phyloP scores from a whole-genome alignment of 371 early-diverging fungal species.

The Circinella minor region DNA sequence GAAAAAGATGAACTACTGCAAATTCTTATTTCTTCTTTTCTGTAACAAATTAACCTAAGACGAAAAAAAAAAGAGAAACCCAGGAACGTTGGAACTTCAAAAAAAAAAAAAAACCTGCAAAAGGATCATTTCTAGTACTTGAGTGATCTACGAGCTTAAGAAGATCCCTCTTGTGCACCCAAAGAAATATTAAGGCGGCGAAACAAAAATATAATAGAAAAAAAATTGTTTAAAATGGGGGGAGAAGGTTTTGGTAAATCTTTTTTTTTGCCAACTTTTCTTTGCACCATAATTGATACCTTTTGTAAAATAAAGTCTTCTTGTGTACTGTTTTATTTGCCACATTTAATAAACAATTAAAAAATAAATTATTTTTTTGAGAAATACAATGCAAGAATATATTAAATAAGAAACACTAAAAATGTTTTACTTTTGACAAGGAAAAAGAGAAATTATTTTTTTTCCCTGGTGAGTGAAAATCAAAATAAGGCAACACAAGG shows the following conservation, averaged over 20 bases:
- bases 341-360: no score
- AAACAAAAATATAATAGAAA: not conserved
- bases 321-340: no score
- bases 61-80: slow-evolving; percentile 5
- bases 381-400: no score
- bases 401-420: not conserved
- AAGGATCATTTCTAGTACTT: slow-evolving; percentile 2
- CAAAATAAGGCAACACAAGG: not conserved
- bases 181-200: not conserved
- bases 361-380: no score
- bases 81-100: slow-evolving; percentile 4
- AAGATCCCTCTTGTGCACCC: slow-evolving; percentile 2
- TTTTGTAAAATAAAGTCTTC: no score
- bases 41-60: not conserved
- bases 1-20: not conserved
- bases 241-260: no score
- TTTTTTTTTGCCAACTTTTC: no score
- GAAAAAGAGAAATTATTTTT: not conserved
- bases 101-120: slow-evolving; percentile 5
- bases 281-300: no score
- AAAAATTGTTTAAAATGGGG: no score
- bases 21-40: not conserved
- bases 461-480: not conserved
- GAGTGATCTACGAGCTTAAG: slow-evolving; percentile 1
- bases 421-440: not conserved